Percentiles rank a stretch among this genome's conserved stretches.
Conservation (phyloP, 345 rosid genomes). For the Acer negundo region DNA sequence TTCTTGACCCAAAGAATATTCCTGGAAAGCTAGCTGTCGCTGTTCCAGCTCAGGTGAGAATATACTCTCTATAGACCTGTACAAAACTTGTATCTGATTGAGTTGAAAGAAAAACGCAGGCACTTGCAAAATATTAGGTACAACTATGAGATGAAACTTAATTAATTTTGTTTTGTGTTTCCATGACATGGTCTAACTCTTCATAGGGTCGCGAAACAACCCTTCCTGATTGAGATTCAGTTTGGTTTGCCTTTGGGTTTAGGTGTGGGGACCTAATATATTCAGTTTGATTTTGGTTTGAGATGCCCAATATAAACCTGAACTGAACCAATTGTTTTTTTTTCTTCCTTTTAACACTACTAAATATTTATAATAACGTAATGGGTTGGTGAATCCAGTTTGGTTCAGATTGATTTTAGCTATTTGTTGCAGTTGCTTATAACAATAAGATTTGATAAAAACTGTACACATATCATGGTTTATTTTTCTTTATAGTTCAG, state of each 20-base stretch:
- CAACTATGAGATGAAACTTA: slow-evolving; percentile 2
- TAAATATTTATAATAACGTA: slow-evolving; percentile 1
- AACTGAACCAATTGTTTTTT: background rate
- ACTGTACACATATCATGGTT: background rate
- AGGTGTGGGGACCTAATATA: slow-evolving; percentile 1
- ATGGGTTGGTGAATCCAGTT: background rate
- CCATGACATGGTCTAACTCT: background rate
- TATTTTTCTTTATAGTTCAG: background rate
- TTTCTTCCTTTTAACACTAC: background rate
- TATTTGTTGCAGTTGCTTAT: background rate
- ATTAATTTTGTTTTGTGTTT: background rate
- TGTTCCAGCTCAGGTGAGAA: slow-evolving; percentile 91
- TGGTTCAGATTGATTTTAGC: background rate
- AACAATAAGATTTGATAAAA: background rate
- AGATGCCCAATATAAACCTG: background rate
- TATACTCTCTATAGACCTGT: background rate
- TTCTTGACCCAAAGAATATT: slow-evolving; percentile 76
- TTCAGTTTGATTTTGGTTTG: background rate
- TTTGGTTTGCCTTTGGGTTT: slow-evolving; percentile 9
- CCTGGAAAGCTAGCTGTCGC: slow-evolving; percentile 74
- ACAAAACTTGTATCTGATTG: background rate
- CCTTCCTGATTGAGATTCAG: background rate
- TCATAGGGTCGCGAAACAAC: background rate
- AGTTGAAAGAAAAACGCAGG: background rate
- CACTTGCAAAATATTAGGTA: background rate